Evolutionary conservation across 805 yeast species (phyloP).

Genomic region (Yarrowia keelungensis): DNA sequence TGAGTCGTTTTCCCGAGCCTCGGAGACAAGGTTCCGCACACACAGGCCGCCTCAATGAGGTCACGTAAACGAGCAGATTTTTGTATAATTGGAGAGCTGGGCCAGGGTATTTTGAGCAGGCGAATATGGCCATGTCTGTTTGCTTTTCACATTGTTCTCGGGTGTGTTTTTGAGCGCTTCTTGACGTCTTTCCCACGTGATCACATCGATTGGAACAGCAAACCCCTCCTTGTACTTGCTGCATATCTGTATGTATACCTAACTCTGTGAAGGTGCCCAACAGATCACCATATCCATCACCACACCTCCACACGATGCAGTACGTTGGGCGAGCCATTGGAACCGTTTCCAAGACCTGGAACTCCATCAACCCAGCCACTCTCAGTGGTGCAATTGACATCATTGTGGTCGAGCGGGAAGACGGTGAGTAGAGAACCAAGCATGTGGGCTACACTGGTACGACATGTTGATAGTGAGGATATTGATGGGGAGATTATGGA

Average conservation of each 20-base stretch:
- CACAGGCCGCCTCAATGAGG: slow-evolving; percentile 1
- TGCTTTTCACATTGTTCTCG: neutral
- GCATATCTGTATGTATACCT: slow-evolving; percentile 24
- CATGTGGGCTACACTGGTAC: neutral
- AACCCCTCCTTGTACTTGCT: slow-evolving; percentile 36
- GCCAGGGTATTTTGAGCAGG: neutral
- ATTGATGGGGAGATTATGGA: no score
- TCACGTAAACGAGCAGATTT: neutral
- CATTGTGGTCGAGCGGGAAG: slow-evolving; percentile 88
- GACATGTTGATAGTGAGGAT: neutral
- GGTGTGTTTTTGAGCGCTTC: neutral
- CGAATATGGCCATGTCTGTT: neutral
- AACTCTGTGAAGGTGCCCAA: slow-evolving; percentile 33
- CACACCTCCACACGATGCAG: slow-evolving; percentile 64
- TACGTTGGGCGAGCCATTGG: slow-evolving; percentile 96
- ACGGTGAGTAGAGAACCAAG: slow-evolving; percentile 54
- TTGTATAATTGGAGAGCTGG: neutral
- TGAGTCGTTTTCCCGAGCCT: slow-evolving; percentile 31
- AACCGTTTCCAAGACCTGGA: slow-evolving; percentile 96
- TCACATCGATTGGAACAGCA: slow-evolving; percentile 36
- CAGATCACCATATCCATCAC: slow-evolving; percentile 13
- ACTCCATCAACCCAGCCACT: slow-evolving; percentile 94
- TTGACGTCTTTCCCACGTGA: slow-evolving; percentile 11
- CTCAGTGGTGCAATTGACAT: slow-evolving; percentile 97
- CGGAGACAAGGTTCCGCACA: slow-evolving; percentile 22